Evolutionary conservation across 495 filamentous ascomycete species (phyloP).

Genomic region (Paragyromitra xinjiangensis): DNA sequence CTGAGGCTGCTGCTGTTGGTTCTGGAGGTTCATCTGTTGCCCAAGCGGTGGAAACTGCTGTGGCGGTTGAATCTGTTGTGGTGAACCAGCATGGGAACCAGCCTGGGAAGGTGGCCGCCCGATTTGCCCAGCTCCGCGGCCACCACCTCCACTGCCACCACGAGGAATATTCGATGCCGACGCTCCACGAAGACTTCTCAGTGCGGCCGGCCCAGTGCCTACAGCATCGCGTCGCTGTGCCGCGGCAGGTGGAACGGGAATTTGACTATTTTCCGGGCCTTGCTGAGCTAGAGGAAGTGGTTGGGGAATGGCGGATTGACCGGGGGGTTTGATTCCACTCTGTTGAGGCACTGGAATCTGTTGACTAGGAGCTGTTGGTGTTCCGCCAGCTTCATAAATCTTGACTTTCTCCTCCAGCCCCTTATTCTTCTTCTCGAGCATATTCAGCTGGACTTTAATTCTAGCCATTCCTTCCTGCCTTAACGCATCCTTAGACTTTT

Average conservation of each 20-base stretch:
- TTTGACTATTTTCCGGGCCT: conserved; percentile 44
- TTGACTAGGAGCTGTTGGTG: conserved; percentile 25
- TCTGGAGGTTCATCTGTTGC: conserved; percentile 42
- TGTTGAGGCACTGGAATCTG: conserved; percentile 25
- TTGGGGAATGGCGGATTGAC: conserved; percentile 32
- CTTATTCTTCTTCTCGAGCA: conserved; percentile 76
- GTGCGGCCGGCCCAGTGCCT: conserved; percentile 51
- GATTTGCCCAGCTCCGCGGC: conserved; percentile 37
- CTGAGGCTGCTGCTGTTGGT: conserved; percentile 49
- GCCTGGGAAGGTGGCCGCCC: conserved; percentile 42
- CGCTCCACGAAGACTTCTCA: conserved; percentile 53
- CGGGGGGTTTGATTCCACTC: conserved; percentile 46
- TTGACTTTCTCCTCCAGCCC: conserved; percentile 74
- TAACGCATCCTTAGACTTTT: conserved; percentile 66
- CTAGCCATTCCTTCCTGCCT: conserved; percentile 71
- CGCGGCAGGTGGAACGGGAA: conserved; percentile 30
- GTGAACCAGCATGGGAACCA: conserved; percentile 43
- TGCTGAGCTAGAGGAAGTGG: conserved; percentile 34
- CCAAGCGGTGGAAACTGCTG: conserved; percentile 40
- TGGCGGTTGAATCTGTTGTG: conserved; percentile 31
- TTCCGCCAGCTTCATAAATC: conserved; percentile 75
- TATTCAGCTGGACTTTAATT: conserved; percentile 76
- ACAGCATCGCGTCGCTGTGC: conserved; percentile 46
- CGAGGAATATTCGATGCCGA: conserved; percentile 54
- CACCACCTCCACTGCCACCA: conserved; percentile 39